phyloP scores from a whole-genome alignment of 179 eudicot genomes.

The Carnegiea gigantea region DNA sequence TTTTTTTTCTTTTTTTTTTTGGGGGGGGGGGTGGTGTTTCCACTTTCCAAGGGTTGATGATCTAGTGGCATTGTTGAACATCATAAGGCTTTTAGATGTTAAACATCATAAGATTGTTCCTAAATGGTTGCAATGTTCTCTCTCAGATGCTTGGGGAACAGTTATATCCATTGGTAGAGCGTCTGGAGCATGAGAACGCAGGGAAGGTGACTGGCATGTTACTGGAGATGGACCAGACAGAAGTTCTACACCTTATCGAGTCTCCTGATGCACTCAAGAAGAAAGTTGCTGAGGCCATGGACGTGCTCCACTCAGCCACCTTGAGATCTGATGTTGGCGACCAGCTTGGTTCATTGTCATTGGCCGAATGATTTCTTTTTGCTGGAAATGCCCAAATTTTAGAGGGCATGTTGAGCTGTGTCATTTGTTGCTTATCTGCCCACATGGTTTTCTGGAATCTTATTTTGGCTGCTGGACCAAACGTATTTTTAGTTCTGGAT shows the following conservation, averaged over 20 bases:
- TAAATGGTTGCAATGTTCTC: not conserved
- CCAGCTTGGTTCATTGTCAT: conserved; percentile 26
- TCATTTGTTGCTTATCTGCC: not conserved
- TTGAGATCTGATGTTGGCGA: conserved; percentile 28
- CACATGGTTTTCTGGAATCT: not conserved
- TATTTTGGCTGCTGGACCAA: too few relatives aligned
- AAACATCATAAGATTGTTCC: not conserved
- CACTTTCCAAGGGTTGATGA: too few relatives aligned
- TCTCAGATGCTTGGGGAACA: conserved; percentile 63
- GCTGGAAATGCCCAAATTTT: conserved; percentile 9
- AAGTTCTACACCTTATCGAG: conserved; percentile 67
- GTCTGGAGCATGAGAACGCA: conserved; percentile 43
- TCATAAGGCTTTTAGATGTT: too few relatives aligned
- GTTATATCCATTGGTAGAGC: conserved; percentile 54
- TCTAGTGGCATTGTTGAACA: too few relatives aligned
- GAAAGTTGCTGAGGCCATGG: conserved; percentile 60
- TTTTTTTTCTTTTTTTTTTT: too few relatives aligned
- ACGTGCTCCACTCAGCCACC: conserved; percentile 35
- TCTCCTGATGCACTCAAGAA: conserved; percentile 61
- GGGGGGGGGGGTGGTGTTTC: too few relatives aligned
- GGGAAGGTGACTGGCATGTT: conserved; percentile 66
- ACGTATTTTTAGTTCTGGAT: not conserved
- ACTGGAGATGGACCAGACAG: conserved; percentile 71
- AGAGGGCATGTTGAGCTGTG: not conserved
- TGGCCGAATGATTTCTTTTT: conserved; percentile 18